phyloP scores from a whole-genome alignment of 371 early-diverging fungal genomes.

The Rhizopus sp. region DNA sequence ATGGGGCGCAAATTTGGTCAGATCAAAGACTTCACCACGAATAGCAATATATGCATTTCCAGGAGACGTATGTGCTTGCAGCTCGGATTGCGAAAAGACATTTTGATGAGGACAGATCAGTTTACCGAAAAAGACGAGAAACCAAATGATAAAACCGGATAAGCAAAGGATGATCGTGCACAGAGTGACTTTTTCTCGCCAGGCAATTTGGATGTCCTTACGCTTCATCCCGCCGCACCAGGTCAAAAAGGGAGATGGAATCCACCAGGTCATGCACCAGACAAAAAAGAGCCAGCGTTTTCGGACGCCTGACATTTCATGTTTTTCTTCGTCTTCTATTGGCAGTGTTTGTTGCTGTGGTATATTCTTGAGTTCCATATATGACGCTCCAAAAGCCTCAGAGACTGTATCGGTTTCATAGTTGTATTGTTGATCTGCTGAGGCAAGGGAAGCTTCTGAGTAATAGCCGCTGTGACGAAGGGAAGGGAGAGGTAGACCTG shows the following conservation, averaged over 20 bases:
- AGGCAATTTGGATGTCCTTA: constrained; percentile 84
- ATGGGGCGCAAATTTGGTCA: constrained; percentile 58
- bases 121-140: constrained; percentile 82
- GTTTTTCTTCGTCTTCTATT: constrained; percentile 11
- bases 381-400: neutral
- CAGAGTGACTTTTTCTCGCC: constrained; percentile 94
- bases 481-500: neutral
- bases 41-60: constrained; percentile 56
- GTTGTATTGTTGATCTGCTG: constrained; percentile 10
- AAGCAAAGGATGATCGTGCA: constrained; percentile 81
- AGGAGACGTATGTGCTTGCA: constrained; percentile 35
- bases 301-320: constrained; percentile 43
- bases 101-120: constrained; percentile 83
- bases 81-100: constrained; percentile 53
- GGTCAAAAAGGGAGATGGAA: constrained; percentile 66
- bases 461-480: constrained; percentile 15
- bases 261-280: constrained; percentile 87
- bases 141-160: constrained; percentile 81
- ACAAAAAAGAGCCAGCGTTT: constrained; percentile 80
- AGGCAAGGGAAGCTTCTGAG: constrained; percentile 22
- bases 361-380: neutral
- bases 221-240: constrained; percentile 73
- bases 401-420: constrained; percentile 21
- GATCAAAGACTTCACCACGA: constrained; percentile 72
- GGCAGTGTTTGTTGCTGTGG: neutral